Evolutionary conservation across 371 early-diverging fungal species (phyloP).

Genomic region (Dinochytrium kinnereticum): DNA sequence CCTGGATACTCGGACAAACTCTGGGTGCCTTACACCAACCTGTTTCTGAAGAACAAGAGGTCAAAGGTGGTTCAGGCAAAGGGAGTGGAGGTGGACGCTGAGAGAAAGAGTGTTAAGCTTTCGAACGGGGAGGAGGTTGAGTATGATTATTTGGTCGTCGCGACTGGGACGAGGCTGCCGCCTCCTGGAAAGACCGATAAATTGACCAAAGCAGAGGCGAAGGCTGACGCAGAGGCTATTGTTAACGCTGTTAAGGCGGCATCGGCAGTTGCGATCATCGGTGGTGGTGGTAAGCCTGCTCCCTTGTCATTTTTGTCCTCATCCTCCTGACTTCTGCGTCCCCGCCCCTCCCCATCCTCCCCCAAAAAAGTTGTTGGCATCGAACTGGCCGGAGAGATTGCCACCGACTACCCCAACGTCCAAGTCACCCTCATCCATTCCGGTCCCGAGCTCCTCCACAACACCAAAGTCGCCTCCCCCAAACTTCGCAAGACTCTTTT

Average conservation of each 20-base stretch:
- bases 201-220: not conserved
- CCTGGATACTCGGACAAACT: constrained; percentile 48
- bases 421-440: constrained; percentile 33
- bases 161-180: constrained; percentile 62
- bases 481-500: not conserved
- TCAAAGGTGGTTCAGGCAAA: not conserved
- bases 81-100: constrained; percentile 40
- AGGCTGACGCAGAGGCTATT: not conserved
- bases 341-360: not conserved
- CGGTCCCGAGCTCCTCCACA: constrained; percentile 22
- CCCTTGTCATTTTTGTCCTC: not conserved
- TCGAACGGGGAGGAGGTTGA: constrained; percentile 53
- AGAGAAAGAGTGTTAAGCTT: constrained; percentile 23
- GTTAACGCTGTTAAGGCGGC: constrained; percentile 50
- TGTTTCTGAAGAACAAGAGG: constrained; percentile 42
- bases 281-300: constrained; percentile 42
- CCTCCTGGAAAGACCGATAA: constrained; percentile 19
- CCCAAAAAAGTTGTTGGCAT: constrained; percentile 50
- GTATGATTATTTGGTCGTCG: constrained; percentile 74
- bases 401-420: constrained; percentile 25
- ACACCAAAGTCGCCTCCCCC: not conserved
- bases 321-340: not conserved
- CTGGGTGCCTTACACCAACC: constrained; percentile 63
- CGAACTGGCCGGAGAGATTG: constrained; percentile 49
- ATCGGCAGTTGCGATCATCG: constrained; percentile 62